Evolutionary conservation across 2,329 filamentous ascomycete species (phyloP), one percentile per base, ranked within the genome.

Genomic region (Alternaria metachromatica): DNA sequence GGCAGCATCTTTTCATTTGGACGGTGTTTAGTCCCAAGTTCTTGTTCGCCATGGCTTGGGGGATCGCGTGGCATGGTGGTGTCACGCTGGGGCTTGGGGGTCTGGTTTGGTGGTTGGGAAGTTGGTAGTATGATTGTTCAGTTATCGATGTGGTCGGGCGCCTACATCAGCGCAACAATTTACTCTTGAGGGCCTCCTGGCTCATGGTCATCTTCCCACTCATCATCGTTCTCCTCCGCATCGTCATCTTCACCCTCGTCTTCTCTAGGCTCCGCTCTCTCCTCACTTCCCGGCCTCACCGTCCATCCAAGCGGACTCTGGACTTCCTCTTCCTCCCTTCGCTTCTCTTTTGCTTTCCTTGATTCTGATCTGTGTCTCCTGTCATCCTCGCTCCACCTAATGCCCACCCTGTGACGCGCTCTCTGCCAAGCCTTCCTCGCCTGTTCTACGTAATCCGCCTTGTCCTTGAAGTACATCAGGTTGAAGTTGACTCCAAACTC

Each of bases 21-120:
- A 98, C 95, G 1, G 96, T 99, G 11, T 99, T 99, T 80, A 97
- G 93, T 68, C 96, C 96, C 0, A 99, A 98, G 80, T 98, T 94
- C 79, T 82, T 99, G 69, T 99, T 97, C 78, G 92, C 89, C 67
- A 91, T 96, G 85, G 93, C 91, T 13, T 99, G 96, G 96, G 89
- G 87, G 66, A 76, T 95, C 49, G 92, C 88, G 8, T 93, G 94
- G 82, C 95, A 99, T 86, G 77, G 94, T 64, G 76, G 87, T 10
- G 68, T 78, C 43, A 72, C 62, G 30, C 48, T 76, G n/a, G 74
- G 70, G 84, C 50, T 77, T 61, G 71, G 75, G 23, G 70, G 72
- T 12, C 15, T 74, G 68, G 55, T 78, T 61, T 81, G 80, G 72
- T 71, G 73, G 71, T 57, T 72, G 41, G 76, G 75, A 13, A 68